Evolutionary conservation across 2,329 filamentous ascomycete species (phyloP).

Genomic region (Phyllosticta citribraziliensis): DNA sequence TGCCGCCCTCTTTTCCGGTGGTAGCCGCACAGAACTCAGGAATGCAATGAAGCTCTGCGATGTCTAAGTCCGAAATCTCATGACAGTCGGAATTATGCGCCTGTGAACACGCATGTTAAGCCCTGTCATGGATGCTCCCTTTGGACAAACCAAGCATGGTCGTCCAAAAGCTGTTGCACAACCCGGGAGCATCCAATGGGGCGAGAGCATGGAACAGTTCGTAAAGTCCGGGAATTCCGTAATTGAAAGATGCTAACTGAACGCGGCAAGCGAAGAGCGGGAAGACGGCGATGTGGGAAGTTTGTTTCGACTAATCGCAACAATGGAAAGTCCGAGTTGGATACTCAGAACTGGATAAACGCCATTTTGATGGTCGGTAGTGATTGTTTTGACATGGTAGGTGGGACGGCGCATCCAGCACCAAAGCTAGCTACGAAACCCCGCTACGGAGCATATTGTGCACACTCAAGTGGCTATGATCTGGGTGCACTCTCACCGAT

Average conservation of each 20-base stretch:
- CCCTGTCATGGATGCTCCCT: background rate
- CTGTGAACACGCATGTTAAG: background rate
- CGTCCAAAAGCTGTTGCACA: background rate
- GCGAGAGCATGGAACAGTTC: background rate
- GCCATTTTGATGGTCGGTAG: too few species aligned
- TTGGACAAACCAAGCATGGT: background rate
- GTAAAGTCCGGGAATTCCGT: background rate
- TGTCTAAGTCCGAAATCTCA: background rate
- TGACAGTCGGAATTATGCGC: background rate
- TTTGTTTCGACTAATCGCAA: background rate
- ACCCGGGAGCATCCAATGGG: too few species aligned
- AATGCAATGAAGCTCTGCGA: background rate
- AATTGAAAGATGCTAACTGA: background rate
- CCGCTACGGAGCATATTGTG: too few species aligned
- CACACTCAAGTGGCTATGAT: too few species aligned
- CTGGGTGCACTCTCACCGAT: too few species aligned
- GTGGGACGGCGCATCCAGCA: too few species aligned
- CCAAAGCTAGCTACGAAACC: too few species aligned
- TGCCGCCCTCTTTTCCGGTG: background rate
- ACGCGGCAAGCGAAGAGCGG: background rate
- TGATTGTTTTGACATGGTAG: too few species aligned
- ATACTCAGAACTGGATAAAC: too few species aligned
- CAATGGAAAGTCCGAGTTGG: background rate
- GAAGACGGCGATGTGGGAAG: background rate
- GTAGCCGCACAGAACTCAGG: background rate